A percentile compares a stretch with the other conserved stretches of the same genome.
Conservation (phyloP, 176 grass and related monocot genomes). For the Carex scoparia region DNA sequence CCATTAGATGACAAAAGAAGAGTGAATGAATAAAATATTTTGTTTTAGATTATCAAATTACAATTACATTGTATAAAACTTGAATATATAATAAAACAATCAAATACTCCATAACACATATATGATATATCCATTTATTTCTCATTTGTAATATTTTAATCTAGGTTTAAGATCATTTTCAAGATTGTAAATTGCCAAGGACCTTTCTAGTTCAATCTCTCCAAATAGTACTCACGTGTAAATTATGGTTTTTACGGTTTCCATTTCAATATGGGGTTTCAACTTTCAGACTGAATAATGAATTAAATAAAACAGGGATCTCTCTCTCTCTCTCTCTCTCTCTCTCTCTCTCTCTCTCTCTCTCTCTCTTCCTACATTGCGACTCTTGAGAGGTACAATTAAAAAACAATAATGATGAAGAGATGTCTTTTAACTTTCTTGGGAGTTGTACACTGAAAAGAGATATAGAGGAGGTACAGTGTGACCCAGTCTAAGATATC, state of each 20-base stretch:
- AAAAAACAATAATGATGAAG: too few species aligned
- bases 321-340: not conserved
- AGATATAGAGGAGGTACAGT: not conserved
- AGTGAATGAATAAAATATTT: not conserved
- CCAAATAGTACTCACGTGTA: not conserved
- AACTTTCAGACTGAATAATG: not conserved
- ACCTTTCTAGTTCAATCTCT: not conserved
- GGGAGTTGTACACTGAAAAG: conserved; percentile 27
- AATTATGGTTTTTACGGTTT: not conserved
- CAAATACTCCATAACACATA: not conserved
- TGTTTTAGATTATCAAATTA: not conserved
- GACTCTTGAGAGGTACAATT: not conserved
- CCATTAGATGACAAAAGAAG: not conserved
- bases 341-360: not conserved
- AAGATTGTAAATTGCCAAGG: not conserved
- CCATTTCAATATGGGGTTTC: not conserved
- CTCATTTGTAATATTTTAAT: not conserved
- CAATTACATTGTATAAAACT: not conserved
- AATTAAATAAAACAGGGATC: not conserved
- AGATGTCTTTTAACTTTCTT: conserved; percentile 23
- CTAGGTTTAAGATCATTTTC: not conserved
- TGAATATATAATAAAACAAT: not conserved
- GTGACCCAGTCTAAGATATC: conserved; percentile 24
- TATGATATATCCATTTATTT: not conserved
- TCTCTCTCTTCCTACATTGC: not conserved